Evolutionary conservation across 805 yeast species (phyloP), one percentile per base, ranked within the genome.

Genomic region (Myxozyma sirexii): DNA sequence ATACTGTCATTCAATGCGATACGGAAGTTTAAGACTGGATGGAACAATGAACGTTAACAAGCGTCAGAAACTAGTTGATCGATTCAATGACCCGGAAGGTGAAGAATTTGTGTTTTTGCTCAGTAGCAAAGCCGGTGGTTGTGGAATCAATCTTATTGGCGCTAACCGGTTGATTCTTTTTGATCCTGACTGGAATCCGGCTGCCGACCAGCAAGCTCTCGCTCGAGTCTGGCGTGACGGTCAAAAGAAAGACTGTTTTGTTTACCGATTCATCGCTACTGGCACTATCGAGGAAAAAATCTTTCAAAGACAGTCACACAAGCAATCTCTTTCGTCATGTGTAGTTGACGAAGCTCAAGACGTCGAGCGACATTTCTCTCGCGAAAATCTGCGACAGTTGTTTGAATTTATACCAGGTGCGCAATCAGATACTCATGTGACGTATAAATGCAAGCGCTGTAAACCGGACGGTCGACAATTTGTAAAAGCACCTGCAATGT

Each of bases 151-250:
- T 72, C 80, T 94, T 68, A 93, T 94, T 69, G 99, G 99, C 12
- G 99, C 98, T 1, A 94, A 94, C 67, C 80, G 99, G 63, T 77
- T 94, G 63, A 83, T 94, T 21, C 76, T 94, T 49, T 79, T 94
- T 70, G 99, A 94, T 71, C 88, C 88, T 0, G 99, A 94, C 72
- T 94, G 99, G 99, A 93, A 93, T 70, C 99, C 99, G 0, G 98
- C 99, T 0, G 87, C 97, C 0, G 99, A 93, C 71, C 98, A 94
- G 72, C 99, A 93, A 75, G 98, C 98, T 0, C 78, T 94, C 63
- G 98, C 98, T 0, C 82, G 99, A 73, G 97, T 94, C 4, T 94
- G 98, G 98, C 85, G 99, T 79, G 99, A 94, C 75, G 99, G 99
- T 0, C 99, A 93, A 71, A 93, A 89, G 79, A 94, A 93, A 74